These are phyloP conservation scores for Ustulina deusta DNA, from an alignment of 2,329 filamentous ascomycete species.

Conservation along the genomic window DNA sequence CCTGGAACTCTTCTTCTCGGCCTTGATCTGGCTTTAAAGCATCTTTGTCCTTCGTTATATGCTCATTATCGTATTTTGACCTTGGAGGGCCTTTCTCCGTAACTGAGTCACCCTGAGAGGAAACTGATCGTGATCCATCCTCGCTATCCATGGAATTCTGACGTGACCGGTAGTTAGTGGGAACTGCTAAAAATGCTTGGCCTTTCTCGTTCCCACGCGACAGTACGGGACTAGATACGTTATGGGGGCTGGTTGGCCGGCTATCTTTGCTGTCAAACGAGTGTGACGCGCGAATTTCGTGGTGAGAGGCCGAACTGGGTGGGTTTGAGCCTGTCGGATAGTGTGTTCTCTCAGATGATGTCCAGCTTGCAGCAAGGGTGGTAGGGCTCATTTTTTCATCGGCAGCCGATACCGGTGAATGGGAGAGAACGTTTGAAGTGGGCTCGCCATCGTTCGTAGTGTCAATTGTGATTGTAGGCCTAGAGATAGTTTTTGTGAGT, in stretches of 20 bases:
- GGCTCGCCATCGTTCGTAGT: slow-evolving; percentile 50
- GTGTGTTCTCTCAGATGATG: slow-evolving; percentile 44
- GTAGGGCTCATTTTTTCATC: slow-evolving; percentile 50
- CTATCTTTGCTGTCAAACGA: slow-evolving; percentile 74
- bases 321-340: slow-evolving; percentile 38
- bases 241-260: slow-evolving; percentile 78
- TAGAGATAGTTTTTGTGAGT: slow-evolving; percentile 34
- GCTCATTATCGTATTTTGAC: slow-evolving; percentile 58
- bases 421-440: slow-evolving; percentile 39
- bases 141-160: slow-evolving; percentile 78
- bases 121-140: slow-evolving; percentile 67
- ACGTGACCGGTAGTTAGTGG: slow-evolving; percentile 69
- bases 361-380: slow-evolving; percentile 47
- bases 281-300: slow-evolving; percentile 65
- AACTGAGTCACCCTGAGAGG: slow-evolving; percentile 70
- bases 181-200: slow-evolving; percentile 73
- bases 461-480: slow-evolving; percentile 55
- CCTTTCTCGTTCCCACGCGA: slow-evolving; percentile 60
- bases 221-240: slow-evolving; percentile 71
- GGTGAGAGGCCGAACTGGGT: slow-evolving; percentile 41
- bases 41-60: slow-evolving; percentile 72
- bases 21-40: slow-evolving; percentile 82
- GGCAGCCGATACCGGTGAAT: slow-evolving; percentile 47
- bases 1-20: slow-evolving; percentile 79
- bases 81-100: slow-evolving; percentile 55